Evolutionary conservation across 169 alveolate species (phyloP).

Genomic region (Plasmodium vinckei): DNA sequence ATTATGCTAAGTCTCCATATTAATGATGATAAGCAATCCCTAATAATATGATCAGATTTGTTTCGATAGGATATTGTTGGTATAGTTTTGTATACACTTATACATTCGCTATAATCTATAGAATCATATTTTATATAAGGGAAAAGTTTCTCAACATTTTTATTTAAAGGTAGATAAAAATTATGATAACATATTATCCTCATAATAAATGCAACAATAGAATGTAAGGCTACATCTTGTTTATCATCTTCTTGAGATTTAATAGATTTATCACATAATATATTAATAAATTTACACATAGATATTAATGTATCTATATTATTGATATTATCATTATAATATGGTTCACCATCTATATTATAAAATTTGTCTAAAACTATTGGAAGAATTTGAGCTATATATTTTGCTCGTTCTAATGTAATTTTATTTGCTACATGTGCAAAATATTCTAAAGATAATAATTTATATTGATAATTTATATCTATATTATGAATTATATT

Average conservation of each 20-base stretch:
- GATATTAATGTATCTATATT: constrained; percentile 42
- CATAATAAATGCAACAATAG: constrained; percentile 75
- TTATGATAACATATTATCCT: constrained; percentile 49
- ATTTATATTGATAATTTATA: constrained; percentile 64
- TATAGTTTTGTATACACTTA: constrained; percentile 14
- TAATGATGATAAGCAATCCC: constrained; percentile 36
- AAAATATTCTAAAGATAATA: constrained; percentile 63
- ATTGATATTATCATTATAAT: constrained; percentile 63
- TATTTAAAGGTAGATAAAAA: constrained; percentile 42
- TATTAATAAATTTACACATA: constrained; percentile 62
- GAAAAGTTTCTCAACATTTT: constrained; percentile 45
- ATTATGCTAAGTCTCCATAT: constrained; percentile 73
- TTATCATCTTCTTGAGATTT: constrained; percentile 68
- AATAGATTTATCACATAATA: constrained; percentile 73
- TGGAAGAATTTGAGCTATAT: constrained; percentile 72
- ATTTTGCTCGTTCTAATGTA: constrained; percentile 63
- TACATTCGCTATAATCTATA: constrained; percentile 41
- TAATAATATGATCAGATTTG: constrained; percentile 25
- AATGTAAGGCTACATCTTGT: constrained; percentile 76
- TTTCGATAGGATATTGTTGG: background rate
- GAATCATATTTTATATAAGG: constrained; percentile 37
- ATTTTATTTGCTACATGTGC: constrained; percentile 71
- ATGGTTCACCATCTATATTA: constrained; percentile 72
- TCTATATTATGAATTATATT: constrained; percentile 57
- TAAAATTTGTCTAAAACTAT: constrained; percentile 55